Conservation (phyloP, 192 early-diverging fungal genomes). For the Coemansia umbellata region DNA sequence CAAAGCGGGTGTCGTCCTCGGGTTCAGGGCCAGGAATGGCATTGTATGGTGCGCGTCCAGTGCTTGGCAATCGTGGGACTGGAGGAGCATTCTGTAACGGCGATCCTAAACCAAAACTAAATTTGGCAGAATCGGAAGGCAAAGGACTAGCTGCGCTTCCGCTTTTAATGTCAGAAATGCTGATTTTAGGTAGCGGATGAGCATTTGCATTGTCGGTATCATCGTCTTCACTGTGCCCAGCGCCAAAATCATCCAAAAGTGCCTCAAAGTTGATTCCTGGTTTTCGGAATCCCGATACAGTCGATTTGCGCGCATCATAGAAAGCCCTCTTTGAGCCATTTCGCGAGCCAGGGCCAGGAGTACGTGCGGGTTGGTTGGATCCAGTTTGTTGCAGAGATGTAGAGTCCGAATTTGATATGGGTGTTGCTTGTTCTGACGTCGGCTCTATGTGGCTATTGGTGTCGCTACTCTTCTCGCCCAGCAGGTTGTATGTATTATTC, state of each 20-base stretch:
- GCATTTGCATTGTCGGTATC: background rate
- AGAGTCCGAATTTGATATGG: background rate
- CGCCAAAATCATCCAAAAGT: slow-evolving; percentile 33
- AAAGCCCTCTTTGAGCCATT: slow-evolving; percentile 15
- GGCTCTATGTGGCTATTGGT: background rate
- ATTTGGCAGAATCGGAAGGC: background rate
- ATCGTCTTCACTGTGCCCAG: slow-evolving; percentile 13
- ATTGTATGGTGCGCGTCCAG: slow-evolving; percentile 5
- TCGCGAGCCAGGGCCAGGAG: background rate
- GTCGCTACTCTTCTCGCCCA: background rate
- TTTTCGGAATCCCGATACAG: slow-evolving; percentile 32
- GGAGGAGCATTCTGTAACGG: slow-evolving; percentile 20
- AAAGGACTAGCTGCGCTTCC: slow-evolving; percentile 2
- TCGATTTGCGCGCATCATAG: slow-evolving; percentile 43
- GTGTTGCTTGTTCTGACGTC: background rate
- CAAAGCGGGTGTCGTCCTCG: slow-evolving; percentile 14
- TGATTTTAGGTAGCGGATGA: background rate
- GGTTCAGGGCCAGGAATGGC: background rate
- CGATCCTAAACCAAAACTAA: slow-evolving; percentile 15
- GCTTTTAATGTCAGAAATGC: background rate
- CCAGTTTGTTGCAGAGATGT: background rate
- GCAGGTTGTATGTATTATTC: background rate
- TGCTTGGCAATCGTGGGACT: slow-evolving; percentile 16
- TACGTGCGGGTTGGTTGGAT: background rate
- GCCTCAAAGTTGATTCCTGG: slow-evolving; percentile 48